Evolutionary conservation across 306 rosid species (phyloP), one percentile per base, ranked within the genome.

Genomic region (Luffa acutangula): DNA sequence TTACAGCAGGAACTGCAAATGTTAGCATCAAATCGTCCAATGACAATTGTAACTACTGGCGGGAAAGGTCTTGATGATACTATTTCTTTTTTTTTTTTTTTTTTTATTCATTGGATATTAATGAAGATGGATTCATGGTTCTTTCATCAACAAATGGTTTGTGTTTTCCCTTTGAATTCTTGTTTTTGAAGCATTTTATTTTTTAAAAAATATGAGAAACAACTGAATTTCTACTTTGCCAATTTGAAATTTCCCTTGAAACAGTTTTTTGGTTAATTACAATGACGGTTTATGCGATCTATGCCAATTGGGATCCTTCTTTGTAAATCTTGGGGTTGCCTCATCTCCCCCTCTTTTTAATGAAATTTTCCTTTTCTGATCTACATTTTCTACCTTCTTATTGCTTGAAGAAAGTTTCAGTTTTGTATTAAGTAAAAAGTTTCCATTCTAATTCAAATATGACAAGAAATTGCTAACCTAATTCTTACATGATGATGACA

Each of bases 1-100:
- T 87, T 96, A 66, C 89, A 90, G 77, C 80, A 89, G 79, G 93
- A 91, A 85, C 82, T 96, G 75, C 87, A 88, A 71, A 57, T 82
- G 58, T 80, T 91, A 75, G 84, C 88, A 56, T 83, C 89, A 79
- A 89, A 82, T 78, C 79, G 88, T 78, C 77, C 93, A 1, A 82
- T 90, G 80, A 88, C 90, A 43, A 91, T 96, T 83, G 91, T 93
- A 64, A 89, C 89, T 72, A 58, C 89, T 0, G 84, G 87, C 79
- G 92, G 89, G 82, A 17, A 90, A 90, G 98, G 97, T 93, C 81
- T 45, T 48, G 9, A 45, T 80, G 83, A 70, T 34, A 46, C 31
- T 25, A 25, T 0, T 25, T 25, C 31, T 25, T 25, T 25, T 25
- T 25, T 79, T 65, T 78, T 52, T 83, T 81, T 54, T 39, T 45